A percentile compares a stretch with the other conserved stretches of the same genome.
Evolutionary conservation across 140 eudicot genomes (phyloP).

Genomic region (Anethum foeniculum): DNA sequence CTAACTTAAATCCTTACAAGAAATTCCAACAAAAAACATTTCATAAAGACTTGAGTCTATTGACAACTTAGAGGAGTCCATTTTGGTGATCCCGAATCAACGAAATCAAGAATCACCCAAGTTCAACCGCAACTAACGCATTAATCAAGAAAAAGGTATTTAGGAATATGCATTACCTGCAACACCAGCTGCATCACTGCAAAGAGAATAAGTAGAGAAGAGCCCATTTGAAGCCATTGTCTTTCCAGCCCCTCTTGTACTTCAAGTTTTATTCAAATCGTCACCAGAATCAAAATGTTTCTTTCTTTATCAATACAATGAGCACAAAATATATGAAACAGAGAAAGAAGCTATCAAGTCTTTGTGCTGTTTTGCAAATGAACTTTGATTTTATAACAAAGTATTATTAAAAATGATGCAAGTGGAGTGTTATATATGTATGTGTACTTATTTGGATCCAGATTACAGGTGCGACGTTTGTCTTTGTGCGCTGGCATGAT

Average conservation of each 20-base stretch:
- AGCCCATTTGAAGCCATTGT: constrained; percentile 14
- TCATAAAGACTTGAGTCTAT: background rate
- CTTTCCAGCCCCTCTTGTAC: constrained; percentile 9
- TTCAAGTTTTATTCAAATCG: background rate
- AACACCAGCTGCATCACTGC: constrained; percentile 44
- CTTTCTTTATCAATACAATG: background rate
- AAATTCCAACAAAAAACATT: background rate
- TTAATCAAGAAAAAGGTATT: background rate
- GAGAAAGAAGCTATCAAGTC: background rate
- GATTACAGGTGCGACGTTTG: background rate
- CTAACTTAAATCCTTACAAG: background rate
- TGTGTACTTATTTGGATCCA: no score
- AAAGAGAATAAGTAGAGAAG: constrained; percentile 31
- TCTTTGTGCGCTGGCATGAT: background rate
- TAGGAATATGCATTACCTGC: constrained; percentile 25
- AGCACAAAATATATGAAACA: background rate
- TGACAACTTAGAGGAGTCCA: background rate
- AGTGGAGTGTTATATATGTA: background rate
- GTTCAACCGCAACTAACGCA: background rate
- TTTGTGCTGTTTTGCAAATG: background rate
- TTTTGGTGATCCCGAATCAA: background rate
- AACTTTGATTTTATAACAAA: background rate
- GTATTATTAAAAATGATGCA: background rate
- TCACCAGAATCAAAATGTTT: background rate
- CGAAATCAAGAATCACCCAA: background rate